Evolutionary conservation across 1,139 yeast genomes (phyloP).

Genomic region (Suhomyces taliae): DNA sequence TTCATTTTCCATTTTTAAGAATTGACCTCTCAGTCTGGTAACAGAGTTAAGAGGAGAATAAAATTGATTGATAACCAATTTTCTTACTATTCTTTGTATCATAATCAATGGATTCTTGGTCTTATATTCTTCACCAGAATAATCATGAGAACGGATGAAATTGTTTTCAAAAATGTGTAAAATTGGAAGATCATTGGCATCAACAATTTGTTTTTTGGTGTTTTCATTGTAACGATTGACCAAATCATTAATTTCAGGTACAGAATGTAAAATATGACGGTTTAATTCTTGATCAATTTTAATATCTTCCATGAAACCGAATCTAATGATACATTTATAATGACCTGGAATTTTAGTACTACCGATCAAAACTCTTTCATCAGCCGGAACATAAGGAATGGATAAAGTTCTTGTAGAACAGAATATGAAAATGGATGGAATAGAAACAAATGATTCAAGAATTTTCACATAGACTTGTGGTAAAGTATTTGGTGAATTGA

Average conservation of each 20-base stretch:
- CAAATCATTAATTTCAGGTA: constrained; percentile 23
- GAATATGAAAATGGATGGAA: constrained; percentile 46
- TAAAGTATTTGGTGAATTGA: constrained; percentile 41
- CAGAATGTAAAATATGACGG: constrained; percentile 24
- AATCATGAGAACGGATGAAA: constrained; percentile 27
- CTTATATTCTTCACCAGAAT: constrained; percentile 14
- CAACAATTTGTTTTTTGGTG: neutral
- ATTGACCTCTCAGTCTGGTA: constrained; percentile 27
- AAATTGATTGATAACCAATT: constrained; percentile 24
- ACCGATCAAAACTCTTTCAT: constrained; percentile 40
- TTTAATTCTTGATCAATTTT: constrained; percentile 27
- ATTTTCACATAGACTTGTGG: constrained; percentile 41
- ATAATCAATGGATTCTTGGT: constrained; percentile 21
- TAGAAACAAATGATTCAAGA: constrained; percentile 36
- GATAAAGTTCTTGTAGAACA: constrained; percentile 42
- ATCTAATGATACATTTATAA: constrained; percentile 45
- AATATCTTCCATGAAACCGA: constrained; percentile 48
- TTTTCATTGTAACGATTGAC: constrained; percentile 8
- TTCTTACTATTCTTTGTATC: constrained; percentile 19
- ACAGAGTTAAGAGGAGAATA: constrained; percentile 31
- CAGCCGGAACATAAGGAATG: constrained; percentile 38
- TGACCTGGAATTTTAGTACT: constrained; percentile 43
- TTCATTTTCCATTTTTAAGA: constrained; percentile 24
- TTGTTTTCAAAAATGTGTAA: constrained; percentile 42
- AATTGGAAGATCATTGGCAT: constrained; percentile 19